These are phyloP conservation scores for Allium cepa DNA, from an alignment of 106 monocot genomes.

Conservation along the genomic window DNA sequence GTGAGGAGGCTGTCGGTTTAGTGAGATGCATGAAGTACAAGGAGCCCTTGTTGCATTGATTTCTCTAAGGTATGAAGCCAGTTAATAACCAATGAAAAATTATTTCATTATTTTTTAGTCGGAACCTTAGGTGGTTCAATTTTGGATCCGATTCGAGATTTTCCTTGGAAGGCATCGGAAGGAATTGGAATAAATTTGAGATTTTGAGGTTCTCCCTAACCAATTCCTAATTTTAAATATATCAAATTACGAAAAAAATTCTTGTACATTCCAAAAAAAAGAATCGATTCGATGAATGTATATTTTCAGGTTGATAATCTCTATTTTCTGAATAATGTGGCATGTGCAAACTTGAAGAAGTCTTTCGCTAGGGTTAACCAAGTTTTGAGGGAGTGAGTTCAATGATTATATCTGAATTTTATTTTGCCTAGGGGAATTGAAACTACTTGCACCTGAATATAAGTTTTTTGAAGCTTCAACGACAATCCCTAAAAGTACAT, in stretches of 20 bases:
- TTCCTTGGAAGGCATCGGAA: too few relatives aligned
- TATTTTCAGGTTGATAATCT: too few relatives aligned
- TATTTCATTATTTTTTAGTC: too few relatives aligned
- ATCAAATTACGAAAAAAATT: conserved; percentile 51
- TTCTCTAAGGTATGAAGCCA: conserved; percentile 62
- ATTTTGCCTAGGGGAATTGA: conserved; percentile 17
- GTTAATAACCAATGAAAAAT: conserved; percentile 85
- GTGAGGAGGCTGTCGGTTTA: conserved; percentile 23
- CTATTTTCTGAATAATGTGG: too few relatives aligned
- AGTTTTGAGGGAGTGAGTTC: conserved; percentile 24
- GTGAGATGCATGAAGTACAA: conserved; percentile 25
- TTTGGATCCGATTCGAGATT: too few relatives aligned
- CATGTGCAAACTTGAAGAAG: too few relatives aligned
- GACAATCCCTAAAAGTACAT: conserved; percentile 44
- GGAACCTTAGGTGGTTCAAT: too few relatives aligned
- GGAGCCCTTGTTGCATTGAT: conserved; percentile 27
- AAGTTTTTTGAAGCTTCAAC: conserved; percentile 28
- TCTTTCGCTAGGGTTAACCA: conserved; percentile 35
- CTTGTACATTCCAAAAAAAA: too few relatives aligned
- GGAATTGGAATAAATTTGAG: too few relatives aligned
- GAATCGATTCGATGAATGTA: too few relatives aligned
- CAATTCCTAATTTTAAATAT: too few relatives aligned
- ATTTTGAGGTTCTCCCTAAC: too few relatives aligned
- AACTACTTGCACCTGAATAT: conserved; percentile 31
- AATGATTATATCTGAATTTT: conserved; percentile 26